Evolutionary conservation across 495 filamentous ascomycete species (phyloP), one percentile per base, ranked within the genome.

Genomic region (Tuber magnatum): DNA sequence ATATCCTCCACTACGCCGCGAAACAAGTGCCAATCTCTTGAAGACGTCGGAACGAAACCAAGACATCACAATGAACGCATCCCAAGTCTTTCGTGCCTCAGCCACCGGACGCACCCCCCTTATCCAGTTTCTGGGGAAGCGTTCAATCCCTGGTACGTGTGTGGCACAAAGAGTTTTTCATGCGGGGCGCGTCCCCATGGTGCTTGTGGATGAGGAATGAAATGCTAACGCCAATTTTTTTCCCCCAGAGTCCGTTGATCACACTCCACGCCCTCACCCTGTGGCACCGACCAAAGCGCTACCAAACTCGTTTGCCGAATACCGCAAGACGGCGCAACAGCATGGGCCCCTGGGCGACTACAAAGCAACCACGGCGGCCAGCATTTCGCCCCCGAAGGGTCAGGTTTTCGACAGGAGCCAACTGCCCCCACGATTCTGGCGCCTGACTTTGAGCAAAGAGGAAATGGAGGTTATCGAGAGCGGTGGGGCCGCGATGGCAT

Each of bases 401-500:
- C 86, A 92, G 83, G 92, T 87, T 83, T 97, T 97, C 82, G 95
- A 98, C 85, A 91, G 94, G 73, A 90, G 89, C 76, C 91, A 99
- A 84, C 89, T 99, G 20, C 95, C 96, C 40, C 77, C 85, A 72
- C 89, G 94, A 77, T 99, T 97, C 86, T 89, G 91, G 80, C 87
- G 94, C 72, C 85, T 88, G 22, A 87, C 89, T 28, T 90, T 92
- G 84, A 90, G 86, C 40, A 82, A 90, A 80, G 90, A 90, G 68
- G 95, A 99, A 87, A 99, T 99, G 75, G 96, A 98, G 83, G 94
- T 94, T 44, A 87, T 99, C 73, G 94, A 97, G 88, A 92, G 91
- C 42, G 96, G 93, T 41, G 95, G 95, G 73, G 95, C 94, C 22
- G 73, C 72, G 0, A 80, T 77, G 71, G 81, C 79, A 41, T 82